Conservation (phyloP, 768 basidiomycete species). For the Agaricus subrufescens region DNA sequence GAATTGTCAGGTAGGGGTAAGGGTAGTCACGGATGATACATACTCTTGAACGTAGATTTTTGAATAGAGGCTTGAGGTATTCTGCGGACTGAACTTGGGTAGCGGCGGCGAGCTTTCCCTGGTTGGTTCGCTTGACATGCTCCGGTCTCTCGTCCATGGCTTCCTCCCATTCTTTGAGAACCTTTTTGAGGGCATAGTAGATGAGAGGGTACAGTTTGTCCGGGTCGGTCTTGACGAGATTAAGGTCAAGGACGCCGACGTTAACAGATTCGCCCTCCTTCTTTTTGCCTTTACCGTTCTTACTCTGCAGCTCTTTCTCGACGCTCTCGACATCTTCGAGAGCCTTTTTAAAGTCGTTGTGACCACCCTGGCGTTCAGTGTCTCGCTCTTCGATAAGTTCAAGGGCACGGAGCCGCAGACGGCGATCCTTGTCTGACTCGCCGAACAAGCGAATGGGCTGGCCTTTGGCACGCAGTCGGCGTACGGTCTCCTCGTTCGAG, state of each 20-base stretch:
- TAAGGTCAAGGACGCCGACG: slow-evolving; percentile 66
- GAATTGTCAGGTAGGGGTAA: not conserved
- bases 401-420: slow-evolving; percentile 84
- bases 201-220: slow-evolving; percentile 96
- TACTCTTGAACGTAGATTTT: slow-evolving; percentile 81
- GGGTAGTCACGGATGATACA: slow-evolving; percentile 20
- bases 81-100: slow-evolving; percentile 95
- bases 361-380: slow-evolving; percentile 72
- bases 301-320: slow-evolving; percentile 60
- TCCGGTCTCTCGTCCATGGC: slow-evolving; percentile 94
- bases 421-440: slow-evolving; percentile 91
- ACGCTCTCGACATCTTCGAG: slow-evolving; percentile 84
- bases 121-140: slow-evolving; percentile 78
- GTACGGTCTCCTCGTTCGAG: slow-evolving; percentile 88
- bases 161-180: slow-evolving; percentile 94
- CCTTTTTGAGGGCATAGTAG: slow-evolving; percentile 90
- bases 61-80: slow-evolving; percentile 96
- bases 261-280: slow-evolving; percentile 55
- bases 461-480: slow-evolving; percentile 83
- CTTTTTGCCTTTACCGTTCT: slow-evolving; percentile 56
- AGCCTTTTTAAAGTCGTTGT: slow-evolving; percentile 93
- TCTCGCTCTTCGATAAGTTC: slow-evolving; percentile 94
- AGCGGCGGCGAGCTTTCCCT: slow-evolving; percentile 92
- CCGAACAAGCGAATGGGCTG: slow-evolving; percentile 95
- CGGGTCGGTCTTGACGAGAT: slow-evolving; percentile 82